Base-by-base conservation (phyloP, 805 yeast genomes). In the Saturnispora zaruensis region DNA sequence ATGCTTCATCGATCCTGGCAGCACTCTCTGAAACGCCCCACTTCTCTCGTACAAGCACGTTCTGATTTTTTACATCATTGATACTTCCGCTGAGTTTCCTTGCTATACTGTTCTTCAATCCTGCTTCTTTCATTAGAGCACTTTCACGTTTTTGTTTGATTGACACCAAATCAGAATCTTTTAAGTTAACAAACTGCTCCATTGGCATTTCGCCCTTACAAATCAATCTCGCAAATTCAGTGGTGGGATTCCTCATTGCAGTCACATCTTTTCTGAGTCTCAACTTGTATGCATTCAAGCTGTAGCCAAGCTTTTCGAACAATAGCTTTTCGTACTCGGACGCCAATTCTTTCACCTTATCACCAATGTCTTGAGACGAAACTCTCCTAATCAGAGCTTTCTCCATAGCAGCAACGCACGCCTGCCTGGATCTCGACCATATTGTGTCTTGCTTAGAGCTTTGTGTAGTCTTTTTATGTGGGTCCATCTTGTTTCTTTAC, bases 21-120 rank as follows among this genome's bases (percentile, higher is more conserved):
- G 67, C 65, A 48, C 68, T 65, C 48, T 60, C 67, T 18, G 63
- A 60, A 5, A 65, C 45, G 2, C 69, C 69, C 70, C 70, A 66
- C 50, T 66, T 66, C 45, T 66, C 67, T 37, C 62, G 50, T 0
- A 56, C 57, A 36, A 64, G 51, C 6, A 60, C 59, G 23, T 59
- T 59, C 40, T 56, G 60, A 11, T 53, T 54, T 43, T 63, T 60
- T 6, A 62, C 53, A 14, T 59, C 55, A 23, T 61, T 59, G 13
- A 66, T 63, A 9, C 56, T 61, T 3, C 57, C 60, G 1, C 66
- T 64, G n/a, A 60, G 30, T 23, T 51, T 57, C 20, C 55, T 53
- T 1, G 61, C 57, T 13, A 66, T 59, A 24, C 54, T 55, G 23
- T 64, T 64, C 21, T 59, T 62, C 18, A 64, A 51, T 30, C 69